Evolutionary conservation across 2,329 filamentous ascomycete species (phyloP).

Genomic region (Trichophyton schoenleinii): DNA sequence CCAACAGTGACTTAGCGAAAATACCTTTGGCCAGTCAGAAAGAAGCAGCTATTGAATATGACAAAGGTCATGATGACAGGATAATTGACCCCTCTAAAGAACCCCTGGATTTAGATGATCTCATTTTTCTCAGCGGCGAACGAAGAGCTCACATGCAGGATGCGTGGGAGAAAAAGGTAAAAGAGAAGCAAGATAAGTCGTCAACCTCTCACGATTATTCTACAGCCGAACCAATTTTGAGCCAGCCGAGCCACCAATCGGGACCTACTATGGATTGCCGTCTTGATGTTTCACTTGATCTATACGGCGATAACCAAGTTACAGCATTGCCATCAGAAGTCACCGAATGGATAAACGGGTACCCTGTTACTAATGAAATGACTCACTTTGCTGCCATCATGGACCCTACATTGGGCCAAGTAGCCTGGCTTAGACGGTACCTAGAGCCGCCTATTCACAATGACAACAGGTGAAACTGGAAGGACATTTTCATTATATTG

Average conservation of each 20-base stretch:
- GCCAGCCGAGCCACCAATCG: background rate
- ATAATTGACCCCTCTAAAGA: slow-evolving; percentile 13
- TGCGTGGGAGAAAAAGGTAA: slow-evolving; percentile 27
- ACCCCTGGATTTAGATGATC: slow-evolving; percentile 15
- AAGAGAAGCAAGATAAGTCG: slow-evolving; percentile 6
- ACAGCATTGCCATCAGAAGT: slow-evolving; percentile 26
- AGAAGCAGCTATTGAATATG: background rate
- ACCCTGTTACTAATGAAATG: slow-evolving; percentile 44
- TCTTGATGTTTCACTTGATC: background rate
- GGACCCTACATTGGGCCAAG: slow-evolving; percentile 39
- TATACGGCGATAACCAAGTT: slow-evolving; percentile 9
- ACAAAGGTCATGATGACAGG: slow-evolving; percentile 5
- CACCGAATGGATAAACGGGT: slow-evolving; percentile 38
- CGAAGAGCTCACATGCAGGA: slow-evolving; percentile 26
- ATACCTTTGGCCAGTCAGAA: slow-evolving; percentile 6
- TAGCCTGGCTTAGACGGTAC: slow-evolving; percentile 35
- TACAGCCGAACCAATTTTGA: slow-evolving; percentile 8
- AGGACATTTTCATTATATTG: background rate
- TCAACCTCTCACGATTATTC: background rate
- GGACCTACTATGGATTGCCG: background rate
- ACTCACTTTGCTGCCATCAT: slow-evolving; percentile 49
- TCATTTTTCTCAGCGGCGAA: slow-evolving; percentile 25
- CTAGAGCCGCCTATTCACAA: background rate
- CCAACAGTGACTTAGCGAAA: slow-evolving; percentile 41
- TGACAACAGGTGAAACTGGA: background rate